Percentiles rank a stretch among this genome's conserved stretches.
Conservation (phyloP, 208 protist species). For the Acanthamoeba sp. region DNA sequence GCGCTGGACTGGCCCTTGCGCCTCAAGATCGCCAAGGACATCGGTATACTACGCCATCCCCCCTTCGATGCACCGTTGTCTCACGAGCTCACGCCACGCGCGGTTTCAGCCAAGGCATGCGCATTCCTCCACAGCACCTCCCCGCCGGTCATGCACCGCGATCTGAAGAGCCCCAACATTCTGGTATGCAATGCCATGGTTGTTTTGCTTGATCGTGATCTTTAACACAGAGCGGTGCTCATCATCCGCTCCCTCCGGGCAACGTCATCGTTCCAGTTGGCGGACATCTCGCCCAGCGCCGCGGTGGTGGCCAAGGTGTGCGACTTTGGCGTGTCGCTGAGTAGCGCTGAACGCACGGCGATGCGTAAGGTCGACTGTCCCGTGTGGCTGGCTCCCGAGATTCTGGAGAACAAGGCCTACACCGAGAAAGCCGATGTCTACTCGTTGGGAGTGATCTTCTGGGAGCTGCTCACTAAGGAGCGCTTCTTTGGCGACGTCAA, state of each 20-base stretch:
- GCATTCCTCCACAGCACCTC: background rate
- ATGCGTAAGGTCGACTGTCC: conserved; percentile 52
- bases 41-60: background rate
- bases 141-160: conserved; percentile 5
- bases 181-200: background rate
- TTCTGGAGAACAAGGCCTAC: conserved; percentile 43
- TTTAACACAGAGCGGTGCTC: no score
- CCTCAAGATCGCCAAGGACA: conserved; percentile 68
- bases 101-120: conserved; percentile 5
- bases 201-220: no score
- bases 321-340: conserved; percentile 61
- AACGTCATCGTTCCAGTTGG: background rate
- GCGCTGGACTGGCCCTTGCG: background rate
- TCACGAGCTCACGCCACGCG: background rate
- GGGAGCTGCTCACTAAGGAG: conserved; percentile 72
- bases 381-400: conserved; percentile 54
- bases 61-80: no score
- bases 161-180: conserved; percentile 32
- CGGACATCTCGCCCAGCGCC: no score
- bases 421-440: background rate
- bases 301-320: conserved; percentile 3
- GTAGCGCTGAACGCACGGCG: background rate
- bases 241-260: no score
- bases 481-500: conserved; percentile 58
- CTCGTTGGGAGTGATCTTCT: conserved; percentile 56